phyloP scores from a whole-genome alignment of 352 stramenopile genomes.

The Plasmopara halstedii region DNA sequence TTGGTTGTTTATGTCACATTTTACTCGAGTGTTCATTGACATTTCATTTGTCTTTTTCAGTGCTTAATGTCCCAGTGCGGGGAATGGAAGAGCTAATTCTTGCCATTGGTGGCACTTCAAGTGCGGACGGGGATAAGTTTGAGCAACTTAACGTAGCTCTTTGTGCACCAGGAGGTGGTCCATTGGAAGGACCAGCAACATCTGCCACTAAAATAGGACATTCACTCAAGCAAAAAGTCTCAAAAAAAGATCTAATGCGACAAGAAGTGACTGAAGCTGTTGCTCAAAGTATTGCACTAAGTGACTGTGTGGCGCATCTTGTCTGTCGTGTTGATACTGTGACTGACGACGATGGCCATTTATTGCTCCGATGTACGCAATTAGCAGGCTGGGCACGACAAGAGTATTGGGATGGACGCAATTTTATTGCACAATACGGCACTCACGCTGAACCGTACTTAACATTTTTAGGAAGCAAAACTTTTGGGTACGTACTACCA shows the following conservation, averaged over 20 bases:
- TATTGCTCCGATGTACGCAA: slow-evolving; percentile 59
- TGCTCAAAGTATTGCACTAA: slow-evolving; percentile 32
- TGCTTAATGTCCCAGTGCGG: slow-evolving; percentile 64
- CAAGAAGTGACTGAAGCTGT: slow-evolving; percentile 26
- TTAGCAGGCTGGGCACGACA: slow-evolving; percentile 45
- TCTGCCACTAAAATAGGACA: slow-evolving; percentile 2
- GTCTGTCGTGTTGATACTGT: slow-evolving; percentile 60
- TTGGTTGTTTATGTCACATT: slow-evolving; percentile 13
- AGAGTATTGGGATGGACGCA: slow-evolving; percentile 78
- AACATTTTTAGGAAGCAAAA: slow-evolving; percentile 79
- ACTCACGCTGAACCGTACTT: slow-evolving; percentile 40
- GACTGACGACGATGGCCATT: slow-evolving; percentile 60
- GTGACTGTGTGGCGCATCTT: slow-evolving; percentile 53
- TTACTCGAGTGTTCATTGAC: slow-evolving; percentile 5
- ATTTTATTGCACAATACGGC: slow-evolving; percentile 44
- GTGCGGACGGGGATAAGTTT: slow-evolving; percentile 58
- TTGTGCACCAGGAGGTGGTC: slow-evolving; percentile 38
- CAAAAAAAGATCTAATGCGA: slow-evolving; percentile 43
- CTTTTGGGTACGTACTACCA: slow-evolving; percentile 58
- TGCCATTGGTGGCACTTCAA: slow-evolving; percentile 56
- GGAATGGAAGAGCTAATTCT: slow-evolving; percentile 73
- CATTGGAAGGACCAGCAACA: not conserved
- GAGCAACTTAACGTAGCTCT: slow-evolving; percentile 31
- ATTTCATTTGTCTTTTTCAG: slow-evolving; percentile 13
- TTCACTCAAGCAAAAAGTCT: slow-evolving; percentile 44